These are phyloP conservation scores for Bipolaris oryzae DNA, from an alignment of 2,329 filamentous ascomycete species.

Conservation along the genomic window DNA sequence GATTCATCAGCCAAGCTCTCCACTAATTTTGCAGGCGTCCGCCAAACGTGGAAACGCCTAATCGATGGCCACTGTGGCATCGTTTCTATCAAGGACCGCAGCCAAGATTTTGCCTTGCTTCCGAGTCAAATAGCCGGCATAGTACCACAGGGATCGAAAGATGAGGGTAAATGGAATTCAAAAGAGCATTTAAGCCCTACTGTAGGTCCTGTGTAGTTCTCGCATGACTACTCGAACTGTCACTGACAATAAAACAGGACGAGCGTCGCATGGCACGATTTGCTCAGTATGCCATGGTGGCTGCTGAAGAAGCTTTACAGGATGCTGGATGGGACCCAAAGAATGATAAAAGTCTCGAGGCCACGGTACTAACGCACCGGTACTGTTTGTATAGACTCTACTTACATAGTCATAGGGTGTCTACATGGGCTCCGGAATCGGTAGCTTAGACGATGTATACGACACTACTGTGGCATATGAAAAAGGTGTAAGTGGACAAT, in stretches of 20 bases:
- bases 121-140: constrained; percentile 86
- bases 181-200: constrained; percentile 53
- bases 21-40: constrained; percentile 59
- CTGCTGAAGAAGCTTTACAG: constrained; percentile 80
- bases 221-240: constrained; percentile 41
- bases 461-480: constrained; percentile 79
- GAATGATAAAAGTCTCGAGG: constrained; percentile 67
- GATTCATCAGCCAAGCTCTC: neutral
- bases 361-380: constrained; percentile 59
- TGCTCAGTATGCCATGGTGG: constrained; percentile 87
- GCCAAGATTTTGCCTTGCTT: constrained; percentile 70
- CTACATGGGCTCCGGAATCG: constrained; percentile 93
- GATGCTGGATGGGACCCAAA: constrained; percentile 79
- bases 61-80: constrained; percentile 82
- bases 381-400: neutral
- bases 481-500: constrained; percentile 63
- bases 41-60: constrained; percentile 79
- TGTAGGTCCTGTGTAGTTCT: constrained; percentile 23
- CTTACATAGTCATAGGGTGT: constrained; percentile 65
- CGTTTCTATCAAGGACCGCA: constrained; percentile 69
- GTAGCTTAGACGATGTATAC: constrained; percentile 90
- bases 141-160: constrained; percentile 65
- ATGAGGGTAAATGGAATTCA: constrained; percentile 54
- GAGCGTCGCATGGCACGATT: constrained; percentile 86
- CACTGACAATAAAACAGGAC: constrained; percentile 53